A percentile compares a stretch with the other conserved stretches of the same genome.
Evolutionary conservation across 1,284 basidiomycete genomes (phyloP).

Genomic region (Ganoderma leucocontextum): DNA sequence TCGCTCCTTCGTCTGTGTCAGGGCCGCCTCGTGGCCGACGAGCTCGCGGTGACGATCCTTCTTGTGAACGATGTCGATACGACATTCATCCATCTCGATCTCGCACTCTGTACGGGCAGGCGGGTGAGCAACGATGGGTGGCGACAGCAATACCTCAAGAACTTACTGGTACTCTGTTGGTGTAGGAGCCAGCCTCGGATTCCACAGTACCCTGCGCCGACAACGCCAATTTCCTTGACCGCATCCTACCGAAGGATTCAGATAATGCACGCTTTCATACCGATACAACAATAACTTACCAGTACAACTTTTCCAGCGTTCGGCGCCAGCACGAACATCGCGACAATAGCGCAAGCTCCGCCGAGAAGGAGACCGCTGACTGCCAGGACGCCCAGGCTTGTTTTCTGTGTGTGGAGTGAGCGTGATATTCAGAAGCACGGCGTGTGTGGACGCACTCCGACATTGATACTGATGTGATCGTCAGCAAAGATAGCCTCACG

Average conservation of each 20-base stretch:
- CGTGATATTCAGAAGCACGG: not conserved
- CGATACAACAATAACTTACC: not conserved
- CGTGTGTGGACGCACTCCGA: not conserved
- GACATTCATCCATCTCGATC: not conserved
- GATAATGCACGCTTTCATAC: not conserved
- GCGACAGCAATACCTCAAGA: not conserved
- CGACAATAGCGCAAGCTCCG: not conserved
- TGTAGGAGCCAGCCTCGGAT: not conserved
- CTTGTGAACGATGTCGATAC: not conserved
- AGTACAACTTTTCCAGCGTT: not conserved
- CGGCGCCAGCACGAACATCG: constrained; percentile 3
- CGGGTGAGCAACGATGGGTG: not conserved
- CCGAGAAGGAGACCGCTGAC: not conserved
- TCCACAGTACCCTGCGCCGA: not conserved
- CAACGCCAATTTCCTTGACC: not conserved
- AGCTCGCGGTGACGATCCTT: not conserved
- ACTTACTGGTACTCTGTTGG: not conserved
- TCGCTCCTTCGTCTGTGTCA: not conserved
- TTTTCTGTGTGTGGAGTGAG: not conserved
- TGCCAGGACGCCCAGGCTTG: not conserved
- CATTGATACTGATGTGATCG: not conserved
- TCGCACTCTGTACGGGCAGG: not conserved
- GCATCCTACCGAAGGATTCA: not conserved
- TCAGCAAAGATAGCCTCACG: too few relatives aligned
- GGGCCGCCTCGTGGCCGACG: not conserved